Evolutionary conservation across 2,329 filamentous ascomycete genomes (phyloP), one percentile per base, ranked within the genome.

Genomic region (Cercospora sp.): DNA sequence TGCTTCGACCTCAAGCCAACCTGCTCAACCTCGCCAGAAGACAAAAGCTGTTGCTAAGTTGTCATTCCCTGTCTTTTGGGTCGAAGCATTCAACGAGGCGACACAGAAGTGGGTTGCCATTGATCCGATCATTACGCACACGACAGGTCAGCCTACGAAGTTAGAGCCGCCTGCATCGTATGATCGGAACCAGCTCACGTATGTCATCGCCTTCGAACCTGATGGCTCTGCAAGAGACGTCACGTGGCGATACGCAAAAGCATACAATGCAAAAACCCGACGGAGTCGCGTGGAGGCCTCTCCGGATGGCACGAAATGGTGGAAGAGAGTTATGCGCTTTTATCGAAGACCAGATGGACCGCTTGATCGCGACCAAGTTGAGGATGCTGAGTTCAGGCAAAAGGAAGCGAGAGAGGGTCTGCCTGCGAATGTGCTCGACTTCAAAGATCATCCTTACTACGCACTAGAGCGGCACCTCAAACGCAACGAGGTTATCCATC

Each of bases 61-160:
- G 0, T 80, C 87, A 0, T 92, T 90, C 74, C 95, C 95, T 0
- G 85, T 98, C 3, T 98, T 93, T 77, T 99, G 95, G 95, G 90
- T 97, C 0, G 95, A 99, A 80, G 90, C 92, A 3, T 91, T 97
- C 71, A 94, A 97, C 71, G 84, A 89, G 63, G 91, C 91, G 0
- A 88, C 93, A 71, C 92, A 97, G 77, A 97, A 93, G 82, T 99
- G 95, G 95, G 87, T 97, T 65, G 87, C 93, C 0, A 88, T 95
- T 43, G 95, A 99, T 77, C 89, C 94, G 0, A 80, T 97, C 0
- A 93, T 95, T 1, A 97, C 94, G 0, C 85, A 87, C 65, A 91
- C 89, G 71, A 88, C 97, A 65, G 92, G 89, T 77, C 93, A 91
- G 69, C 88, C 92, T 0, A 86, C 85, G 32, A 89, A 87, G 58